Base-by-base conservation (phyloP, 1,139 yeast species). In the Candida pseudocylindracea region DNA sequence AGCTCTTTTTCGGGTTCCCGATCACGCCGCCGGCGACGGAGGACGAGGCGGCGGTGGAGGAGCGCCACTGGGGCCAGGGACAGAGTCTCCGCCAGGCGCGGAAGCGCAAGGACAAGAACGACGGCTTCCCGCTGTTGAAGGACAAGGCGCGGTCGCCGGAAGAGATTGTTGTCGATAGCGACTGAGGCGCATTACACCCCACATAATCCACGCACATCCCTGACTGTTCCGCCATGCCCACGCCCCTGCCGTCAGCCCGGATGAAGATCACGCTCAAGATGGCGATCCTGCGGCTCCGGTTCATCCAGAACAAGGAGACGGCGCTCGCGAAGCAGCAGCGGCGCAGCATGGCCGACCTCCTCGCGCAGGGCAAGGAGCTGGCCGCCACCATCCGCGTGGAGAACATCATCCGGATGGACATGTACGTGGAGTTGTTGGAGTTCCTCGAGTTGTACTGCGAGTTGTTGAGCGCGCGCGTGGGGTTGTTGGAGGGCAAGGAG, bases 1-100 rank as follows among this genome's bases (percentile, higher is more conserved):
- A 81, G 48, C 58, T 88, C 12, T 88, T 88, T 48, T 85, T 91
- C 50, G 99, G 99, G 1, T 88, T 74, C 49, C 95, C 96, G 0
- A 68, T 79, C 4, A 66, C 71, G 4, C 72, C 83, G n/a, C 75
- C 83, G 8, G 63, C 61, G 12, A 63, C 60, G 10, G 67, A 58
- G 31, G 62, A 54, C 0, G 55, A 46, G 7, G 57, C 47, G 8
- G 41, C 44, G 12, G 36, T 27, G 40, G 39, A 38, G 9, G 10
- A 9, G 7, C 50, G 53, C 20, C 79, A 75, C 41, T 41, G 42
- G 5, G 88, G 88, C 0, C 55, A 61, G 35, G 91, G 91, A 0
- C 74, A 72, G 45, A 64, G 81, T 1, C 56, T 81, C 36, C 64
- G 94, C 43, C 75, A 71, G 41, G 67, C 72, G 37, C 71, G 67